Evolutionary conservation across 176 grass and related monocot species (phyloP), one percentile per base, ranked within the genome.

Genomic region (Carex parvula): DNA sequence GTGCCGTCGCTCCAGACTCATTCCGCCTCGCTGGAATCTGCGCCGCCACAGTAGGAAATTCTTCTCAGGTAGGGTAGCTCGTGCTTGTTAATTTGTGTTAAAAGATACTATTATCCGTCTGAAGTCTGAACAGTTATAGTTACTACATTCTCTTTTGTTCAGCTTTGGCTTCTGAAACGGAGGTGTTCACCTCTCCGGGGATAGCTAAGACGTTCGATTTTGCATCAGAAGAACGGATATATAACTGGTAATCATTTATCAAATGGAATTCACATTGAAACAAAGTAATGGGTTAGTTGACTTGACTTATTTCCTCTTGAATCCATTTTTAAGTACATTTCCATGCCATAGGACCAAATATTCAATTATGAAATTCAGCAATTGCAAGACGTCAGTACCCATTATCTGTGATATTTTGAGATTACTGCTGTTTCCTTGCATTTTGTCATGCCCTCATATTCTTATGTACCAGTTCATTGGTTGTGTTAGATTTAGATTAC

Each of bases 131-230:
- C 71, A 69, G 8, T 33, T 18, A 39, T 76, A 18, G 21, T 21
- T 70, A 70, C 56, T 39, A 2, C 62, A 15, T 81, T 52, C 70
- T 70, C 26, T 61, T 71, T 86, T 10, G 10, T 81, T 88, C 91
- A 93, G 95, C 64, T 46, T 18, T 95, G 86, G 86, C 92, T 26
- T 86, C 89, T 2, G 89, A 94, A 58, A 83, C 76, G 37, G 92
- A 92, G 35, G 91, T 91, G 82, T 98, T 98, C 85, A 93, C 86
- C 83, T 98, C 95, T 66, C 95, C 92, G 3, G 91, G 87, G 80
- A 88, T 86, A 7, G 86, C 95, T 0, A 98, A 98, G 84, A 82
- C 89, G 39, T 98, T 98, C 33, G 95, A 98, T 89, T 98, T 98
- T 86, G 26, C 91, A 37, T 91, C 87, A 18, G 95, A 94, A 90